These are phyloP conservation scores for Scheffersomyces insectosa DNA, from an alignment of 1,139 yeast genomes.

Conservation along the genomic window DNA sequence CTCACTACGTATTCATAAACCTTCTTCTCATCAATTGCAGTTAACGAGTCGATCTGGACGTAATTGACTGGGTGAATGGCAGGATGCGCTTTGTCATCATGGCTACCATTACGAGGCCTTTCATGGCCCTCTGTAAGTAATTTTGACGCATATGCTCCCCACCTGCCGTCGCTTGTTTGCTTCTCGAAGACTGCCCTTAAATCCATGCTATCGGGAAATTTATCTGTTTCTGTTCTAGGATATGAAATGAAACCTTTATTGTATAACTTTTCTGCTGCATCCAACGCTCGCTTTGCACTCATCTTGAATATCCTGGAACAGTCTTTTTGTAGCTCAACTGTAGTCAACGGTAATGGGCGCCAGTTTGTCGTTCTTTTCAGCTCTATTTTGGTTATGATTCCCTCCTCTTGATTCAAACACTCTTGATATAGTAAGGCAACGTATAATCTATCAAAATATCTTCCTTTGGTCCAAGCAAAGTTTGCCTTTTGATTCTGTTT, in stretches of 20 bases:
- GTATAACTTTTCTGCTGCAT: slow-evolving; percentile 83
- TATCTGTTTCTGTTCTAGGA: slow-evolving; percentile 97
- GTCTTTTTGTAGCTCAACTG: slow-evolving; percentile 90
- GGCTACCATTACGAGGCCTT: slow-evolving; percentile 74
- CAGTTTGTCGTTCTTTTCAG: slow-evolving; percentile 71
- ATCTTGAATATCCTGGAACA: slow-evolving; percentile 74
- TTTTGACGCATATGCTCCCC: slow-evolving; percentile 50
- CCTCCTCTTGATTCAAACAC: slow-evolving; percentile 52
- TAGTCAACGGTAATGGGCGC: slow-evolving; percentile 88
- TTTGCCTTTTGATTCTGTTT: slow-evolving; percentile 28
- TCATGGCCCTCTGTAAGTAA: slow-evolving; percentile 41
- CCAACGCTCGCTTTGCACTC: slow-evolving; percentile 80
- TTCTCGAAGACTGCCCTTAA: slow-evolving; percentile 56
- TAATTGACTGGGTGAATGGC: slow-evolving; percentile 89
- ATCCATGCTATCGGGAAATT: slow-evolving; percentile 76
- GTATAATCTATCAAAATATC: slow-evolving; percentile 70
- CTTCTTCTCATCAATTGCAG: slow-evolving; percentile 55
- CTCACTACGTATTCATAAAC: slow-evolving; percentile 88
- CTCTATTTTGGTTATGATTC: slow-evolving; percentile 51
- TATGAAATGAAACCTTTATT: slow-evolving; percentile 86
- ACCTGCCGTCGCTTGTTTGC: slow-evolving; percentile 51
- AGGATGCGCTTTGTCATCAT: slow-evolving; percentile 96
- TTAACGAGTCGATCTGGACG: slow-evolving; percentile 33
- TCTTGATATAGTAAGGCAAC: slow-evolving; percentile 65
- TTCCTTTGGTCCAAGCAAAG: slow-evolving; percentile 69